phyloP scores from a whole-genome alignment of 345 rosid genomes.

The Triadica sebifera region DNA sequence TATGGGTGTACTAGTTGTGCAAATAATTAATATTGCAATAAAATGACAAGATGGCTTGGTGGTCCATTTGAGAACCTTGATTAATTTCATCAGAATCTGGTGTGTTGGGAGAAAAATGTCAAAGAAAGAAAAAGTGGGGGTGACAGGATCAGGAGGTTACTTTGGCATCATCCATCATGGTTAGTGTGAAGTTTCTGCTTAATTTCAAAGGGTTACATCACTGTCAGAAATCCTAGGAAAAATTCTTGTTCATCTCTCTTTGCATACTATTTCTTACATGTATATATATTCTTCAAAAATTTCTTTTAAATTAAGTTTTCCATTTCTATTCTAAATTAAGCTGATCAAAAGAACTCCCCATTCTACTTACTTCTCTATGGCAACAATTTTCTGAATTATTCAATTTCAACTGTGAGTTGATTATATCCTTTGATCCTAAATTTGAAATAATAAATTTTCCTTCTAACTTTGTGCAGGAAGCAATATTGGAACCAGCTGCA shows the following conservation, averaged over 20 bases:
- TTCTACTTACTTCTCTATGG: constrained; percentile 26
- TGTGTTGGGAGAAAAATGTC: constrained; percentile 12
- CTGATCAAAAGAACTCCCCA: constrained; percentile 21
- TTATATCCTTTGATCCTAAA: not conserved
- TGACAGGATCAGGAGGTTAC: constrained; percentile 64
- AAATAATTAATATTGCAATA: too few relatives aligned
- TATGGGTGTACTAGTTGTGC: too few relatives aligned
- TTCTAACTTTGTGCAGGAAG: constrained; percentile 18
- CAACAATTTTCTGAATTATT: not conserved
- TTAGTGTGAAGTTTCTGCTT: constrained; percentile 53
- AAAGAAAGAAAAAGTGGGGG: constrained; percentile 40
- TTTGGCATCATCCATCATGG: constrained; percentile 49
- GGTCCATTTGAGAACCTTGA: not conserved
- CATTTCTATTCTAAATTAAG: constrained; percentile 17
- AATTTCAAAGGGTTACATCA: constrained; percentile 39
- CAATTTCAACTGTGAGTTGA: not conserved
- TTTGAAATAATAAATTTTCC: not conserved
- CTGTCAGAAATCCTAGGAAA: constrained; percentile 23
- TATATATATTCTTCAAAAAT: not conserved
- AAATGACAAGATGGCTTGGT: too few relatives aligned
- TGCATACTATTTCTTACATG: not conserved
- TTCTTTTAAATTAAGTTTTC: not conserved
- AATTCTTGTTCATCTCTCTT: not conserved
- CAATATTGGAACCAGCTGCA: constrained; percentile 34
- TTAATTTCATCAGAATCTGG: too few relatives aligned